Base-by-base conservation (phyloP, 441 rosid species). In the Aquilaria agallochum region DNA sequence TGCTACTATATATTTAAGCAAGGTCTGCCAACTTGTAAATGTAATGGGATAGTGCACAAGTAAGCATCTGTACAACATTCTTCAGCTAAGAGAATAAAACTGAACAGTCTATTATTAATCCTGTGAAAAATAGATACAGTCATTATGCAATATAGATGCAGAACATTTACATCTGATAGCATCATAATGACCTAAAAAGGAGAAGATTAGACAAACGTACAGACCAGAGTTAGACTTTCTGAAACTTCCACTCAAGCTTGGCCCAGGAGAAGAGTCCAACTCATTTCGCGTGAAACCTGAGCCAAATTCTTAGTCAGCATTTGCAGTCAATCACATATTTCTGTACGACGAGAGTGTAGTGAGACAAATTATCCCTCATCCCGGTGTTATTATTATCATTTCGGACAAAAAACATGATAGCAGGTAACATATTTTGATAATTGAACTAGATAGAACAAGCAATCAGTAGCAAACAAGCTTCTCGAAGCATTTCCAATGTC, bases 191-290 rank as follows among this genome's bases (percentile, higher is more conserved):
- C 9, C 44, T 58, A 53, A 53, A 56, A 42, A 68, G 20, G 46
- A 50, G 52, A 44, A 31, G 58, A 55, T 5, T 2, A 42, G 46
- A 3, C n/a, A 42, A 33, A 56, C 9, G 58, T 57, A 80, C 83
- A 68, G 67, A 84, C 90, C 90, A 42, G 87, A 84, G 69, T 74
- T 76, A 52, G 82, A 71, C 66, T 74, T 77, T 64, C 87, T 76
- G 73, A 81, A 77, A 74, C 85, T 81, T 76, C 80, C 80, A 60
- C 79, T 80, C 72, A 77, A 74, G 69, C 87, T 84, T 50, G 65
- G 74, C 51, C 71, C 83, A 1, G 78, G 71, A 63, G 80, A 72
- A 56, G 76, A 63, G 52, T 78, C 76, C 54, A 79, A 66, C 51
- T 76, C 80, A 59, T 76, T 74, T 56, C 49, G 80, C 12, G 54